These are phyloP conservation scores for Cyberlindnera nakhonratchasimensis DNA, from an alignment of 805 yeast genomes.

Conservation along the genomic window DNA sequence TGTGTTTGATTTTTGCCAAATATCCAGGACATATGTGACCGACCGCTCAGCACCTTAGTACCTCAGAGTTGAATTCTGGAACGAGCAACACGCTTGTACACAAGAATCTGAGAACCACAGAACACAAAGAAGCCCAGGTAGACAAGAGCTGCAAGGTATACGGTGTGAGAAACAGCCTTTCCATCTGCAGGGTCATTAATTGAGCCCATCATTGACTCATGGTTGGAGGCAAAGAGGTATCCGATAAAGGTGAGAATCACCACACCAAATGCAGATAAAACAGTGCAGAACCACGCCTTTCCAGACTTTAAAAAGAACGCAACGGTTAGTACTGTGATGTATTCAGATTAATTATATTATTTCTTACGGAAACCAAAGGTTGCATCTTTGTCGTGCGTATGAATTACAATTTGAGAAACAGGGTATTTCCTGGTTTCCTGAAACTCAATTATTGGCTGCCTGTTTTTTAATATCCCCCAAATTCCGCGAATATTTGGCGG, in stretches of 20 bases:
- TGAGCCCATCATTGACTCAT: constrained; percentile 92
- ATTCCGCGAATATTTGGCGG: too few relatives aligned
- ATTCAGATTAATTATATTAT: too few relatives aligned
- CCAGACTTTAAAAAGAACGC: constrained; percentile 48
- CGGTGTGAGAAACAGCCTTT: constrained; percentile 86
- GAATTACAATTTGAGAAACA: too few relatives aligned
- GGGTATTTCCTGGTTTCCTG: too few relatives aligned
- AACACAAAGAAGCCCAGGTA: constrained; percentile 77
- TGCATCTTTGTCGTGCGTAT: constrained; percentile 36
- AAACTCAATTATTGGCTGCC: too few relatives aligned
- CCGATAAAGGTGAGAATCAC: constrained; percentile 85
- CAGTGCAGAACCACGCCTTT: constrained; percentile 94
- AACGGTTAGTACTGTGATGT: not conserved
- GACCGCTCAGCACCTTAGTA: too few relatives aligned
- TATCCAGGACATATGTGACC: too few relatives aligned
- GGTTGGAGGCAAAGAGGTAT: constrained; percentile 70
- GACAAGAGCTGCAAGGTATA: constrained; percentile 84
- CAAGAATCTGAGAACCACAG: constrained; percentile 81
- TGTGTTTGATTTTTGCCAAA: too few relatives aligned
- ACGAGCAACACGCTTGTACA: constrained; percentile 48
- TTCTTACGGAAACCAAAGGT: constrained; percentile 48
- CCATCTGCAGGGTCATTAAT: constrained; percentile 90
- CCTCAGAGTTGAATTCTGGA: constrained; percentile 15
- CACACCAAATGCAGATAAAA: constrained; percentile 88
- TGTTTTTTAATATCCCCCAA: too few relatives aligned